phyloP scores from a whole-genome alignment of 495 filamentous ascomycete species.

The Aspergillus homomorphus region DNA sequence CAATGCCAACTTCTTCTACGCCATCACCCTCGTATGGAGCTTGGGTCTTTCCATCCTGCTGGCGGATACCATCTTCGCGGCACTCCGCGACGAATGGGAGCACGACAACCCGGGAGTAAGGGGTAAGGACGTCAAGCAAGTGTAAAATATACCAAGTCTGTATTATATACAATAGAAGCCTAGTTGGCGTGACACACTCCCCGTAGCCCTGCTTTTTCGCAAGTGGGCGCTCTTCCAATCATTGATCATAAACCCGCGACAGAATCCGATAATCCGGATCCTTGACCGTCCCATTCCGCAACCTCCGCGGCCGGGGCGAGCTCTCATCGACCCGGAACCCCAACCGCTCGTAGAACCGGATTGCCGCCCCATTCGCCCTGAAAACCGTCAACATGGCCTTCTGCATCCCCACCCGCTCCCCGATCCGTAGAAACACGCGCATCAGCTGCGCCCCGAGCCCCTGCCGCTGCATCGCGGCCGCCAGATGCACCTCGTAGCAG shows the following conservation, averaged over 20 bases:
- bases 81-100: conserved; percentile 91
- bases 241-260: conserved; percentile 38
- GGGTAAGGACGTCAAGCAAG: conserved; percentile 81
- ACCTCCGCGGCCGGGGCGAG: conserved; percentile 57
- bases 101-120: conserved; percentile 83
- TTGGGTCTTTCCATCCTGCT: conserved; percentile 78
- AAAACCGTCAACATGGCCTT: conserved; percentile 90
- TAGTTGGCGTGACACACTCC: neutral
- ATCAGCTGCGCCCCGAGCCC: conserved; percentile 44
- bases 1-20: conserved; percentile 99
- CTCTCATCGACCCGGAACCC: conserved; percentile 68
- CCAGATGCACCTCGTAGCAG: conserved; percentile 84
- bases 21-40: conserved; percentile 97
- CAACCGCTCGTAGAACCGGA: conserved; percentile 62
- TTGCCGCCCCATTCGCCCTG: conserved; percentile 57
- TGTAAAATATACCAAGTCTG: conserved; percentile 48
- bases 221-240: no score
- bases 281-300: conserved; percentile 63
- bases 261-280: conserved; percentile 68
- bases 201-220: no score
- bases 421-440: conserved; percentile 41
- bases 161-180: conserved; percentile 3
- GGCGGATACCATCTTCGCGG: conserved; percentile 81
- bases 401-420: conserved; percentile 45
- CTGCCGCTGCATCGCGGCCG: conserved; percentile 46